Base-by-base conservation (phyloP, 176 grass and related monocot species). In the Lolium rigidum region DNA sequence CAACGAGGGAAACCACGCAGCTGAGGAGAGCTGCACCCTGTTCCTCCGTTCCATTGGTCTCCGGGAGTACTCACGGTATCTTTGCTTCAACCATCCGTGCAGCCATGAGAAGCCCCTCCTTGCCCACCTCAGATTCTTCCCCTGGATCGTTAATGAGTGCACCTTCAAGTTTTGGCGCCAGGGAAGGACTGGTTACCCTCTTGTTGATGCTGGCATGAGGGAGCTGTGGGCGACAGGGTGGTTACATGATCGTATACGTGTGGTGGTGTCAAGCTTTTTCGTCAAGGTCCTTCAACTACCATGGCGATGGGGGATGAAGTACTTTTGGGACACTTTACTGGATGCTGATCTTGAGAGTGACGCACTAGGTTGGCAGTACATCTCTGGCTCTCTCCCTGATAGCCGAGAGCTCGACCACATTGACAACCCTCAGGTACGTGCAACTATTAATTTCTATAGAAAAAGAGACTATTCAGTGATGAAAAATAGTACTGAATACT, bases 281-380 rank as follows among this genome's bases (percentile, higher is more conserved):
- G 97, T 98, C 62, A 98, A 98, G 82, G 92, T 98, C 38, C 90
- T 98, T 77, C 97, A 95, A 48, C 85, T 98, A 70, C 97, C 97
- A 18, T 98, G 97, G 97, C 90, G 90, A 37, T 98, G 97, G 97
- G 97, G 97, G 46, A 98, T 98, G 97, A 98, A 98, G 76, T 98
- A 98, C 88, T 98, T 98, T 11, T 98, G 97, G 97, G 94, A 98
- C 82, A 98, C 97, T 13, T 85, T 98, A 74, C 85, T 98, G 69
- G 97, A 98, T 84, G 97, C 97, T 74, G 97, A 98, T 91, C 97
- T 98, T 41, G 97, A 98, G 84, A 98, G 97, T 21, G 97, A 98
- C 74, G 94, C 97, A n/a, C 85, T 98, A 41, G 97, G 97, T 35
- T 98, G 97, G 97, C 97, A 98, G 35, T 98, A 95, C 73, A 98